phyloP scores from a whole-genome alignment of 495 filamentous ascomycete species.

The Cercophora newfieldiana region DNA sequence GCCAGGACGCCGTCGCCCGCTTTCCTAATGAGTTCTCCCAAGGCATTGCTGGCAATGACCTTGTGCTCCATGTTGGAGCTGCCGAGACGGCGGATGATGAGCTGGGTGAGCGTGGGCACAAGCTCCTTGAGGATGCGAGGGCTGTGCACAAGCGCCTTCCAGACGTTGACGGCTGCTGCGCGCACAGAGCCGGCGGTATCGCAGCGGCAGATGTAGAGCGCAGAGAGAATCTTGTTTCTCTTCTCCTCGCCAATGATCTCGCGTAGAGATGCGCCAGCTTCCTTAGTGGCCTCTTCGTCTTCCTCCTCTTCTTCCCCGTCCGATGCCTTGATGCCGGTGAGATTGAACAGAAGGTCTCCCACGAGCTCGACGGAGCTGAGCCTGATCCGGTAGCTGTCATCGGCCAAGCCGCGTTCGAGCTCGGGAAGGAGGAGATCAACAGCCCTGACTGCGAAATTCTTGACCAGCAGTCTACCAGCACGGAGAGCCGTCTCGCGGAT shows the following conservation, averaged over 20 bases:
- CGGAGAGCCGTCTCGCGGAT: slow-evolving; percentile 92
- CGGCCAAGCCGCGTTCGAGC: slow-evolving; percentile 90
- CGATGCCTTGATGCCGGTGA: slow-evolving; percentile 85
- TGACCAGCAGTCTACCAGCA: slow-evolving; percentile 90
- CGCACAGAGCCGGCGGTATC: slow-evolving; percentile 94
- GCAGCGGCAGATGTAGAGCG: slow-evolving; percentile 94
- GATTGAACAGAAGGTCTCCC: slow-evolving; percentile 94
- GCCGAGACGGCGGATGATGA: slow-evolving; percentile 90
- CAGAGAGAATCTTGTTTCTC: slow-evolving; percentile 90
- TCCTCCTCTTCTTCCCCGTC: slow-evolving; percentile 67
- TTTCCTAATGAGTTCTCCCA: slow-evolving; percentile 95
- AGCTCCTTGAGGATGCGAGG: slow-evolving; percentile 92
- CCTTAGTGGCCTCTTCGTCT: slow-evolving; percentile 73
- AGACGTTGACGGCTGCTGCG: slow-evolving; percentile 85
- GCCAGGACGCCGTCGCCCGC: slow-evolving; percentile 91
- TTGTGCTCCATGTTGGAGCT: slow-evolving; percentile 98
- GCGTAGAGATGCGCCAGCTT: slow-evolving; percentile 85
- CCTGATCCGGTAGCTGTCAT: slow-evolving; percentile 94
- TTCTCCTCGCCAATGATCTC: slow-evolving; percentile 95
- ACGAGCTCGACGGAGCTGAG: slow-evolving; percentile 97
- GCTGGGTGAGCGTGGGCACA: slow-evolving; percentile 87
- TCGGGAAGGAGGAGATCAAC: slow-evolving; percentile 94
- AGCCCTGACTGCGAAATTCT: slow-evolving; percentile 93
- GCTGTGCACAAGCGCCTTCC: slow-evolving; percentile 94
- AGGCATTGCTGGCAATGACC: slow-evolving; percentile 93